phyloP scores from a whole-genome alignment of 352 stramenopile species.

The Phytophthora fragariae region DNA sequence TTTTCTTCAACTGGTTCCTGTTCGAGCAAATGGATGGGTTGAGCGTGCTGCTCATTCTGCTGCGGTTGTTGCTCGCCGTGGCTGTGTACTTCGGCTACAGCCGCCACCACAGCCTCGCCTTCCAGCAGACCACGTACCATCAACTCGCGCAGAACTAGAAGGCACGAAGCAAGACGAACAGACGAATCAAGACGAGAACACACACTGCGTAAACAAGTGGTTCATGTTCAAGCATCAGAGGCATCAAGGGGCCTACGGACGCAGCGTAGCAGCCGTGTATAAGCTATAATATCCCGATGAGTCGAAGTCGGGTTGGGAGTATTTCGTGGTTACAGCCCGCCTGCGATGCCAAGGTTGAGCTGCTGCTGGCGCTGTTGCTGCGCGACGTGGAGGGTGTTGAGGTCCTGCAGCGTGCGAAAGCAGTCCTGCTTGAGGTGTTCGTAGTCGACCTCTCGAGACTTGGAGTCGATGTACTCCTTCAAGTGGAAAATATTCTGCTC shows the following conservation, averaged over 20 bases:
- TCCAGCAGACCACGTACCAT: conserved; percentile 72
- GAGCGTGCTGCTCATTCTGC: conserved; percentile 67
- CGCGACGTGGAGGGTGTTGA: conserved; percentile 79
- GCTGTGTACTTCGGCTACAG: conserved; percentile 79
- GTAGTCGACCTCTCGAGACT: conserved; percentile 91
- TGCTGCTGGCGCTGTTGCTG: conserved; percentile 48
- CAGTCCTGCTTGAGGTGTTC: conserved; percentile 87
- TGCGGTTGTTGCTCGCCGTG: conserved; percentile 77
- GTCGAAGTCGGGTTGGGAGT: background rate
- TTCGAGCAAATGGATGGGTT: conserved; percentile 81
- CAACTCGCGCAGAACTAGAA: conserved; percentile 49
- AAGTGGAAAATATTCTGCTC: conserved; percentile 94
- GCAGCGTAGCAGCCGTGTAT: conserved; percentile 17
- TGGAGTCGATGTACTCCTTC: conserved; percentile 90
- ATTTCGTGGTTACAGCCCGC: conserved; percentile 21
- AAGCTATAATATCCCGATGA: conserved; percentile 21
- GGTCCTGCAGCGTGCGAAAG: conserved; percentile 72
- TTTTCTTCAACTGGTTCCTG: conserved; percentile 92
- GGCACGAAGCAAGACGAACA: background rate
- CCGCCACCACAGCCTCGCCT: conserved; percentile 70
- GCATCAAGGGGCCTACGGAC: background rate
- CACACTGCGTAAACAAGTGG: conserved; percentile 3
- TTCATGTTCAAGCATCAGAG: background rate
- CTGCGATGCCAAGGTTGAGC: conserved; percentile 30
- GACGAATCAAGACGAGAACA: conserved; percentile 4